Evolutionary conservation across 352 stramenopile genomes (phyloP).

Genomic region (Phytophthora quininea): DNA sequence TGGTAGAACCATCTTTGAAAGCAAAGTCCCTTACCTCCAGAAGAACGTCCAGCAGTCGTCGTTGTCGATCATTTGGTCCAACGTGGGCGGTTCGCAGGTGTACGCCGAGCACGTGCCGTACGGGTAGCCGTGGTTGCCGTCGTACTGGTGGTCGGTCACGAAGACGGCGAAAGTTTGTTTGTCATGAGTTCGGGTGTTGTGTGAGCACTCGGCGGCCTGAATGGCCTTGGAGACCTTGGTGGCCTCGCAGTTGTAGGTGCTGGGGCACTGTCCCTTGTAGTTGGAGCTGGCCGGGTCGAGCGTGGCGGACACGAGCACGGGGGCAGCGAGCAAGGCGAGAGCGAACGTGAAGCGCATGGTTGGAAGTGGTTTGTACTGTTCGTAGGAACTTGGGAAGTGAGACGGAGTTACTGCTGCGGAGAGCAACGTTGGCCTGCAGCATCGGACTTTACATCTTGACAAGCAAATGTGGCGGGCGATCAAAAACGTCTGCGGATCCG

Average conservation of each 20-base stretch:
- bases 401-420: neutral
- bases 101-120: constrained; percentile 40
- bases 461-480: too few relatives aligned
- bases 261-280: constrained; percentile 29
- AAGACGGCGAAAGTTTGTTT: constrained; percentile 45
- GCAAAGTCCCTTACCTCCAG: constrained; percentile 32
- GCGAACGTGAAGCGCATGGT: constrained; percentile 31
- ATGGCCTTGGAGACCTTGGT: constrained; percentile 29
- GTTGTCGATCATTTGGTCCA: constrained; percentile 22
- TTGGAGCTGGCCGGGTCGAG: constrained; percentile 31
- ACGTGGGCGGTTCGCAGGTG: constrained; percentile 21
- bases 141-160: constrained; percentile 35
- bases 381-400: constrained; percentile 21
- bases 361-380: constrained; percentile 9
- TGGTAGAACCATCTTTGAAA: neutral
- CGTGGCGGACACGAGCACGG: constrained; percentile 34
- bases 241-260: constrained; percentile 22
- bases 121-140: constrained; percentile 36
- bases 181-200: constrained; percentile 42
- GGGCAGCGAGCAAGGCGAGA: constrained; percentile 23
- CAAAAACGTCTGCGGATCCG: too few relatives aligned
- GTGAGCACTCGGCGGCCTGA: constrained; percentile 44
- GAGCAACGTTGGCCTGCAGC: too few relatives aligned
- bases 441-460: too few relatives aligned
- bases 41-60: constrained; percentile 45